Conservation (phyloP, 495 filamentous ascomycete genomes). For the Neurospora sp. region DNA sequence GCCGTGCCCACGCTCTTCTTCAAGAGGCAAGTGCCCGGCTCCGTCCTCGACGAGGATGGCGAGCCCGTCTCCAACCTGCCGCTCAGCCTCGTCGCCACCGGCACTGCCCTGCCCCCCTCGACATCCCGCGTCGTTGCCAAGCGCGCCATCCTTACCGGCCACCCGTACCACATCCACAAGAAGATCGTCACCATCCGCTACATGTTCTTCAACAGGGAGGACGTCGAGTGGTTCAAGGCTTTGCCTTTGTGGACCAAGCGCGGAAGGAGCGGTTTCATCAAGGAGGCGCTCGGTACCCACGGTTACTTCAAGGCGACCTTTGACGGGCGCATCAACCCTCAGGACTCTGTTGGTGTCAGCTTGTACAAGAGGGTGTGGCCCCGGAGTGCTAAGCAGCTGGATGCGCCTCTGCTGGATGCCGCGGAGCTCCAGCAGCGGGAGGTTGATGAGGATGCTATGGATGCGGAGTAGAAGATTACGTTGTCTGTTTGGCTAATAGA, state of each 20-base stretch:
- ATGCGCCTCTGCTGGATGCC: conserved; percentile 24
- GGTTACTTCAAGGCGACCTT: conserved; percentile 99
- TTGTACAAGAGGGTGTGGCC: conserved; percentile 93
- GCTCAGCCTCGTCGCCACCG: conserved; percentile 68
- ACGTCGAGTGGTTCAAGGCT: conserved; percentile 94
- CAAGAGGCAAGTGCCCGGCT: conserved; percentile 36
- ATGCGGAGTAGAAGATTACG: conserved; percentile 19
- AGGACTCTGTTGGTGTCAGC: conserved; percentile 86
- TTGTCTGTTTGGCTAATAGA: neutral
- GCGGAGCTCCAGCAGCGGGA: neutral
- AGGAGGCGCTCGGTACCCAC: conserved; percentile 90
- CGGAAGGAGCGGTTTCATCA: conserved; percentile 79
- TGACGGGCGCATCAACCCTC: conserved; percentile 87
- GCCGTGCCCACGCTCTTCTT: conserved; percentile 82
- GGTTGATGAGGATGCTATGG: conserved; percentile 26
- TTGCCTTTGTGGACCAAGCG: conserved; percentile 88
- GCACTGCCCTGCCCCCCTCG: conserved; percentile 73
- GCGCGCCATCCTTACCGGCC: conserved; percentile 85
- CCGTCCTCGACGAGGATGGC: conserved; percentile 17
- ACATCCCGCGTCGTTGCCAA: conserved; percentile 80
- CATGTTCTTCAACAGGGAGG: conserved; percentile 98
- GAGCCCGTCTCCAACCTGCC: conserved; percentile 21
- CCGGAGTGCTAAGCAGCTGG: conserved; percentile 48
- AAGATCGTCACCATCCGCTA: conserved; percentile 91
- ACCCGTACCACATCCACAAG: conserved; percentile 97